Conservation (phyloP, 441 rosid species). For the Adansonia gregorii region DNA sequence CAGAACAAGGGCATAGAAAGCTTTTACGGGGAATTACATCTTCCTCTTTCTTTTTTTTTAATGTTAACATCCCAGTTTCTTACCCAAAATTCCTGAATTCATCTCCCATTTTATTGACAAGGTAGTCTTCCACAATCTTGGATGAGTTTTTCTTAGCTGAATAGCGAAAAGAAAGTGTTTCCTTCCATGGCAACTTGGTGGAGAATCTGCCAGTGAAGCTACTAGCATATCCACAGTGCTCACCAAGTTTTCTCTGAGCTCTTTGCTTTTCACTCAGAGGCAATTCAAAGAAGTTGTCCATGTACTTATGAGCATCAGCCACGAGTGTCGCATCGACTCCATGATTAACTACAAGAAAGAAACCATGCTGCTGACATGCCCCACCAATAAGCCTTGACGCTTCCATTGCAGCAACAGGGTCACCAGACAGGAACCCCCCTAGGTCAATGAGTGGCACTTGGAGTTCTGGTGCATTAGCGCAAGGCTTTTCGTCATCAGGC, state of each 20-base stretch:
- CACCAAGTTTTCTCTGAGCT: slow-evolving; percentile 74
- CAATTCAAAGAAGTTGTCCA: slow-evolving; percentile 70
- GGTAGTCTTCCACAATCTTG: slow-evolving; percentile 57
- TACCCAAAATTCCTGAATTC: slow-evolving; percentile 73
- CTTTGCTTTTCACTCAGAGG: slow-evolving; percentile 74
- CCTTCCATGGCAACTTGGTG: slow-evolving; percentile 95
- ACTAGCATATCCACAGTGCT: slow-evolving; percentile 90
- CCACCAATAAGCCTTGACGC: slow-evolving; percentile 67
- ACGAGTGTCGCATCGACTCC: slow-evolving; percentile 66
- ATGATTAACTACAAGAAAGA: slow-evolving; percentile 89
- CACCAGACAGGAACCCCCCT: slow-evolving; percentile 57
- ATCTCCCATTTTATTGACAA: slow-evolving; percentile 64
- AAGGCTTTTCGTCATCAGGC: slow-evolving; percentile 85
- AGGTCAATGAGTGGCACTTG: slow-evolving; percentile 76
- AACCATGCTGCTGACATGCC: slow-evolving; percentile 84
- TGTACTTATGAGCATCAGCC: slow-evolving; percentile 62
- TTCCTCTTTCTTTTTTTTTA: not conserved
- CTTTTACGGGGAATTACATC: not conserved
- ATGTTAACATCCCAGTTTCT: slow-evolving; percentile 1
- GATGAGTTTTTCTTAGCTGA: slow-evolving; percentile 47
- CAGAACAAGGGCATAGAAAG: not conserved
- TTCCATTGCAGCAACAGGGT: slow-evolving; percentile 48
- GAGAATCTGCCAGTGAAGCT: slow-evolving; percentile 96
- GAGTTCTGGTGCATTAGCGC: slow-evolving; percentile 55
- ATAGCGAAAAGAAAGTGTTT: slow-evolving; percentile 78